Conservation (phyloP, 352 stramenopile species). For the Phytophthora citrophthora region DNA sequence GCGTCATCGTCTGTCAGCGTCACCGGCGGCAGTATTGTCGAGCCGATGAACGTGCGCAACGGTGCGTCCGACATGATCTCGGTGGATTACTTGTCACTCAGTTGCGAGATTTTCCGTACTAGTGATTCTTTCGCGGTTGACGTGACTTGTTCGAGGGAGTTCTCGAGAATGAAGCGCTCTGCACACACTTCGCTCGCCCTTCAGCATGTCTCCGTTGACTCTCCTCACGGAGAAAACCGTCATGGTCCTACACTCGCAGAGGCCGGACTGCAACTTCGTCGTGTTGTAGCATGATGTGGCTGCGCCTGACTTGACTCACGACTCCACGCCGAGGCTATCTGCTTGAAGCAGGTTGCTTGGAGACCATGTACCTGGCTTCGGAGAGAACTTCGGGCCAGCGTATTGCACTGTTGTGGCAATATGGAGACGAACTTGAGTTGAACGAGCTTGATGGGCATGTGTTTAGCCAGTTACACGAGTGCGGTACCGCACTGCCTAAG, state of each 20-base stretch:
- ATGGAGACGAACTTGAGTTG: too few species aligned
- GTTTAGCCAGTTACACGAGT: slow-evolving; percentile 6
- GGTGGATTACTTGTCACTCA: not conserved
- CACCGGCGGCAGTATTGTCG: slow-evolving; percentile 31
- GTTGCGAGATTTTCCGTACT: not conserved
- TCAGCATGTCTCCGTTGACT: slow-evolving; percentile 6
- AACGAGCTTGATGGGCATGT: slow-evolving; percentile 1
- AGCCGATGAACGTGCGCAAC: slow-evolving; percentile 18
- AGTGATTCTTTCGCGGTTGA: slow-evolving; percentile 10
- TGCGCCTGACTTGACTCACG: not conserved
- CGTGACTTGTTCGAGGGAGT: not conserved
- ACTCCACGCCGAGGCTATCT: not conserved
- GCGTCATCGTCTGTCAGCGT: slow-evolving; percentile 38
- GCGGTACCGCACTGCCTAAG: slow-evolving; percentile 1
- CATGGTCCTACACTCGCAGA: slow-evolving; percentile 11
- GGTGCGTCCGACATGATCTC: slow-evolving; percentile 5
- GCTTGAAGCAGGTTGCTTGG: slow-evolving; percentile 5
- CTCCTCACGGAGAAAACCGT: not conserved
- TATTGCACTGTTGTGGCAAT: too few species aligned
- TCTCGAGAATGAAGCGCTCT: slow-evolving; percentile 6
- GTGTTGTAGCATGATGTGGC: slow-evolving; percentile 8
- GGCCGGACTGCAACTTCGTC: slow-evolving; percentile 11
- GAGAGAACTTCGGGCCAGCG: too few species aligned
- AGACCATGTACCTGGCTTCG: not conserved
- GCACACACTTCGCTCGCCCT: not conserved